Conservation (phyloP, 768 basidiomycete species). For the Solioccasus polychromus region DNA sequence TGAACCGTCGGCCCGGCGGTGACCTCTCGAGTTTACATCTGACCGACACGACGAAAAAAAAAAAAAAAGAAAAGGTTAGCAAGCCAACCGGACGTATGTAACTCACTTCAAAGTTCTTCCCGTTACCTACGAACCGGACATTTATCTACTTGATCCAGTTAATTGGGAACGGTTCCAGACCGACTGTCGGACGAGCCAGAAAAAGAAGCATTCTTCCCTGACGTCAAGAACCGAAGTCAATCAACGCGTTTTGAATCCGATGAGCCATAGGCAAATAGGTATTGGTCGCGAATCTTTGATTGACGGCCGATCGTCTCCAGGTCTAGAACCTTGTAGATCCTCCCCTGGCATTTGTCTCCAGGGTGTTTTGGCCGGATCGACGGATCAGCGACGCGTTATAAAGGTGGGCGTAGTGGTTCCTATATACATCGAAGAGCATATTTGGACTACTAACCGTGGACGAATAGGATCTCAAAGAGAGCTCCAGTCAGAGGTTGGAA, state of each 20-base stretch:
- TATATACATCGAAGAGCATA: neutral
- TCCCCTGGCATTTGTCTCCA: neutral
- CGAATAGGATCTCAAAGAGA: neutral
- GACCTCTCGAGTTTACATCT: no score
- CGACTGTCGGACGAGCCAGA: neutral
- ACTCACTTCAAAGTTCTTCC: no score
- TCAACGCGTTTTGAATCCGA: neutral
- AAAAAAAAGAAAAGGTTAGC: no score
- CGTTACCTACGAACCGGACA: no score
- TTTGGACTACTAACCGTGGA: neutral
- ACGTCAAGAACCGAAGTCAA: neutral
- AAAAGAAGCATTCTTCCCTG: neutral
- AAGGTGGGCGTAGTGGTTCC: neutral
- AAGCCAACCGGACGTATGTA: no score
- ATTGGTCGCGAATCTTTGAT: conserved; percentile 11
- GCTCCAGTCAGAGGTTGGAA: no score
- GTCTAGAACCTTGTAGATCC: conserved; percentile 2
- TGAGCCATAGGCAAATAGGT: neutral
- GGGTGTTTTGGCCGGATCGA: neutral
- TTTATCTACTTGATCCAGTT: no score
- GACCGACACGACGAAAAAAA: no score
- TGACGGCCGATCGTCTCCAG: conserved; percentile 7
- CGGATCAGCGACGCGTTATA: neutral
- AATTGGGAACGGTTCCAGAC: no score
- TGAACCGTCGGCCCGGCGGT: conserved; percentile 8